Conservation (phyloP, 139 green algal species). For the Chlamydomonas eustigma region DNA sequence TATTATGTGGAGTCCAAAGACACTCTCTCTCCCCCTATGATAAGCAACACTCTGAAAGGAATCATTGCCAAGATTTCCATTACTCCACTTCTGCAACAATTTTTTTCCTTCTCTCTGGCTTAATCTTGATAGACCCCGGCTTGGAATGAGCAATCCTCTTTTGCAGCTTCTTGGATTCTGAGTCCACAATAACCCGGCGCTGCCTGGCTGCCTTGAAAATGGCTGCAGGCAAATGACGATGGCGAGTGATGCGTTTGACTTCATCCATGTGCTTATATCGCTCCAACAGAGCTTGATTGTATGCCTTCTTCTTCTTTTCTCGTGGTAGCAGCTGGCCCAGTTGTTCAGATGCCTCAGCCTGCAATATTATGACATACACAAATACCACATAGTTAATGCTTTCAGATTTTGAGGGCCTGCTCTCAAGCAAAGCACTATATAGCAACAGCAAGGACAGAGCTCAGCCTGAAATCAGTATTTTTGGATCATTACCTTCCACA, state of each 20-base stretch:
- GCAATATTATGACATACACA: background rate
- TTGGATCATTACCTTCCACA: conserved; percentile 88
- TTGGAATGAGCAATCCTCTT: conserved; percentile 72
- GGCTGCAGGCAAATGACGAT: conserved; percentile 78
- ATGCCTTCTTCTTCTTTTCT: conserved; percentile 79
- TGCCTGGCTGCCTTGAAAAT: conserved; percentile 77
- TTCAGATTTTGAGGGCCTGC: too few relatives aligned
- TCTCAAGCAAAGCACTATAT: too few relatives aligned
- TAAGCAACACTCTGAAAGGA: too few relatives aligned
- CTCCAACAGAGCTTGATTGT: conserved; percentile 83
- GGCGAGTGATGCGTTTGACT: conserved; percentile 79
- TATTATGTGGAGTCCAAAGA: too few relatives aligned
- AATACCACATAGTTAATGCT: too few relatives aligned
- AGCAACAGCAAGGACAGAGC: too few relatives aligned
- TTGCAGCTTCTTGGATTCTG: conserved; percentile 69
- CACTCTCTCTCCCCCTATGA: too few relatives aligned
- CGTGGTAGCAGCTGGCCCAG: conserved; percentile 81
- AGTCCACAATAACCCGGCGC: conserved; percentile 60
- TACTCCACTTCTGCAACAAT: conserved; percentile 81
- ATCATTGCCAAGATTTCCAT: too few relatives aligned
- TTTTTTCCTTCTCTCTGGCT: conserved; percentile 86
- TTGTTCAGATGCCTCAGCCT: conserved; percentile 83
- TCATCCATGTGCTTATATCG: conserved; percentile 95
- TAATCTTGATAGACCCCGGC: conserved; percentile 72
- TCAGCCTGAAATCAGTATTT: too few relatives aligned